Conservation (phyloP, 176 grass and related monocot genomes). For the Elaeis guineensis region DNA sequence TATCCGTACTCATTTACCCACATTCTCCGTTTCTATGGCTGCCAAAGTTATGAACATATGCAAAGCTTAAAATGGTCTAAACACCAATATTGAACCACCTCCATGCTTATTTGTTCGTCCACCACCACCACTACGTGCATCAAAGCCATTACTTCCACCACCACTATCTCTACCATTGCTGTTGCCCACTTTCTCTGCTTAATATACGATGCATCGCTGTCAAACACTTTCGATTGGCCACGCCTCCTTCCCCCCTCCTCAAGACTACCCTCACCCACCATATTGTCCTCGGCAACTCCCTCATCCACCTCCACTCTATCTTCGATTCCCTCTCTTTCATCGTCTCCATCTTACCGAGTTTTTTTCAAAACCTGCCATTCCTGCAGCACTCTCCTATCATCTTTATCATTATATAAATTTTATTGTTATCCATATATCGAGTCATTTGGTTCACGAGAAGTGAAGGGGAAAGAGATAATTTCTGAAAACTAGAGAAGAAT, state of each 20-base stretch:
- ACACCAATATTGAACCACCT: no score
- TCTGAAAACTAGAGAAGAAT: no score
- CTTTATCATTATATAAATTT: no score
- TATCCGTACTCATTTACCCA: no score
- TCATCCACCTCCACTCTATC: constrained; percentile 33
- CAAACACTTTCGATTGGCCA: constrained; percentile 27
- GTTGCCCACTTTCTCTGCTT: constrained; percentile 18
- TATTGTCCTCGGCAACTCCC: constrained; percentile 53
- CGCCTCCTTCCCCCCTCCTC: constrained; percentile 25
- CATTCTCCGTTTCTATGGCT: no score
- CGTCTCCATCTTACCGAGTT: constrained; percentile 29
- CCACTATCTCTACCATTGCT: neutral
- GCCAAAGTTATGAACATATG: no score
- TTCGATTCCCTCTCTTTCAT: constrained; percentile 24
- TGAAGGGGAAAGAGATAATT: no score
- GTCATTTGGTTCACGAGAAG: no score
- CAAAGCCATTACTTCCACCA: no score
- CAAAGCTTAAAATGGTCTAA: no score
- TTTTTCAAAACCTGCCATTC: constrained; percentile 38
- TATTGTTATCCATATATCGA: no score
- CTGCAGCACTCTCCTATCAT: constrained; percentile 46
- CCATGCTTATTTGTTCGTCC: neutral
- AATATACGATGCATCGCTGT: constrained; percentile 30
- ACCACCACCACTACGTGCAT: constrained; percentile 8
- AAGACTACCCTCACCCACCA: constrained; percentile 48